Conservation (phyloP, 108 stramenopile species). For the Nannochloropsis oceanica region DNA sequence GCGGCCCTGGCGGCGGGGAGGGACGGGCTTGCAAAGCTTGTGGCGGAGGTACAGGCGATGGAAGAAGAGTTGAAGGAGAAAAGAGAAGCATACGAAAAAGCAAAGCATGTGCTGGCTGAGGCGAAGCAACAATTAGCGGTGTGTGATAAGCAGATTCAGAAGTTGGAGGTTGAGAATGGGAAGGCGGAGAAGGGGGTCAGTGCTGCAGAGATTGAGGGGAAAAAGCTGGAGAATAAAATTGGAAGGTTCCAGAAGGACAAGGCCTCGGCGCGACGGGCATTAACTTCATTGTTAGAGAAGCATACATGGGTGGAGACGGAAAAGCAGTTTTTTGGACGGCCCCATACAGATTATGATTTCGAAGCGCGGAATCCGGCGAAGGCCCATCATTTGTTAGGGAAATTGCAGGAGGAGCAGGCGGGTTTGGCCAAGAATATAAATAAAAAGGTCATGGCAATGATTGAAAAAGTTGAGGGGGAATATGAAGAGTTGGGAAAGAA, state of each 20-base stretch:
- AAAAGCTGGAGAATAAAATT: constrained; percentile 60
- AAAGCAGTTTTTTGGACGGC: constrained; percentile 75
- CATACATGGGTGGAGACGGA: constrained; percentile 87
- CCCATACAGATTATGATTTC: constrained; percentile 91
- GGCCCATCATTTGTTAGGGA: constrained; percentile 50
- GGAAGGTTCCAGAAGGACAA: constrained; percentile 52
- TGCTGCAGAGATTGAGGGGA: constrained; percentile 51
- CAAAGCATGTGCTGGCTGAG: constrained; percentile 37
- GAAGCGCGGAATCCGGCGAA: constrained; percentile 47
- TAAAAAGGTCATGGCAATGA: constrained; percentile 98
- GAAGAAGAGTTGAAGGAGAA: constrained; percentile 60
- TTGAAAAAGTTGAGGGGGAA: constrained; percentile 94
- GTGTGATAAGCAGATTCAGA: constrained; percentile 55
- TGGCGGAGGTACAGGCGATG: constrained; percentile 36
- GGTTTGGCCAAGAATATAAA: constrained; percentile 79
- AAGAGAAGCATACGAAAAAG: constrained; percentile 46
- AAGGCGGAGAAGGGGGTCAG: constrained; percentile 48
- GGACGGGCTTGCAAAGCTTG: constrained; percentile 41
- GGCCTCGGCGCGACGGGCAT: neutral
- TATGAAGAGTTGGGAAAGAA: constrained; percentile 91
- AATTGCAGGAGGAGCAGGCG: constrained; percentile 63
- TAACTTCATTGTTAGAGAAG: constrained; percentile 56
- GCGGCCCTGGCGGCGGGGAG: constrained; percentile 42
- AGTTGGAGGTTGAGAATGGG: constrained; percentile 44
- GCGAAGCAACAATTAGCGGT: constrained; percentile 41